These are phyloP conservation scores for Globisporangium nagaii DNA, from an alignment of 352 stramenopile species.

Conservation along the genomic window DNA sequence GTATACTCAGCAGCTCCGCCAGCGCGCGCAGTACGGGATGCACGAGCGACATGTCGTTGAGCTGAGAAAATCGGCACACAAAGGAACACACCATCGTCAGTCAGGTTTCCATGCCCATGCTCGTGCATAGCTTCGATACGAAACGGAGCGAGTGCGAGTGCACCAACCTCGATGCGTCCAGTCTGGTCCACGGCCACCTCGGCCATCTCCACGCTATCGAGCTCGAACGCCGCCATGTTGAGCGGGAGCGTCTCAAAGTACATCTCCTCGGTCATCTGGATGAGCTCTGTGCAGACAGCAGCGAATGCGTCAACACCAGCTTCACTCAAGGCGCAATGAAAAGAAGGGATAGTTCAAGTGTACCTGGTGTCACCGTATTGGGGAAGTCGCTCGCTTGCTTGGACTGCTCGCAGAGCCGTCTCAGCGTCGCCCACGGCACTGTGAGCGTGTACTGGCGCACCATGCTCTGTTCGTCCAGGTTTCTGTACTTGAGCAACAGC, in stretches of 20 bases:
- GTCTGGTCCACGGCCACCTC: slow-evolving; percentile 32
- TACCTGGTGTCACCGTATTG: not conserved
- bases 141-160: too few relatives aligned
- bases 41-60: slow-evolving; percentile 45
- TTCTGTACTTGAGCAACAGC: slow-evolving; percentile 45
- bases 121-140: too few relatives aligned
- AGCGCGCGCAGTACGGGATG: slow-evolving; percentile 38
- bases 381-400: slow-evolving; percentile 3
- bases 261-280: slow-evolving; percentile 41
- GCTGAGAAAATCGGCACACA: slow-evolving; percentile 18
- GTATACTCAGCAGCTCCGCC: slow-evolving; percentile 37
- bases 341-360: too few relatives aligned
- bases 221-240: slow-evolving; percentile 43
- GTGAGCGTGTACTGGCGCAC: slow-evolving; percentile 59
- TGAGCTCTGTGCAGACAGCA: slow-evolving; percentile 27
- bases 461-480: slow-evolving; percentile 29
- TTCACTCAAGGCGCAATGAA: too few relatives aligned
- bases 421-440: slow-evolving; percentile 42
- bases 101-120: too few relatives aligned
- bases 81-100: not conserved
- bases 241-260: slow-evolving; percentile 56
- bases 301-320: not conserved
- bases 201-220: slow-evolving; percentile 41
- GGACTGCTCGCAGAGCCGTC: slow-evolving; percentile 32
- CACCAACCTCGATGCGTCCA: slow-evolving; percentile 50